phyloP scores from a whole-genome alignment of 805 yeast genomes.

The Metschnikowia lachancei region DNA sequence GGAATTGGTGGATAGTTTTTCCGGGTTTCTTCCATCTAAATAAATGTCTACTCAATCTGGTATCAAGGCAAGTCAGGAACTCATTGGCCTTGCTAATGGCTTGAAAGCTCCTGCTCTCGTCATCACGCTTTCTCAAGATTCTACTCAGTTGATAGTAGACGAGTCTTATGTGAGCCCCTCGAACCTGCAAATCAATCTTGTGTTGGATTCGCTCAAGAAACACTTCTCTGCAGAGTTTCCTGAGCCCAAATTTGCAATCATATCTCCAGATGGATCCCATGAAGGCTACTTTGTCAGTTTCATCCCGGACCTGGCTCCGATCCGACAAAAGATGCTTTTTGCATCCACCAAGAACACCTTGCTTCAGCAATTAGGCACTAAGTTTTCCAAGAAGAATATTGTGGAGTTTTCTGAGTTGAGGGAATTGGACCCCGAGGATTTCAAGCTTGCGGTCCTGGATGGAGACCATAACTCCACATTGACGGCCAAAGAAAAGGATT shows the following conservation, averaged over 20 bases:
- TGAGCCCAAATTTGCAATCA: constrained; percentile 35
- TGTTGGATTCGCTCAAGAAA: constrained; percentile 23
- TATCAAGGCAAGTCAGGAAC: constrained; percentile 38
- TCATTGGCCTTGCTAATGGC: constrained; percentile 44
- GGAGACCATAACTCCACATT: constrained; percentile 42
- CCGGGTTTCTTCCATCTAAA: too few relatives aligned
- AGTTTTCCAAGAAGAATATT: constrained; percentile 41
- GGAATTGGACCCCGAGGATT: constrained; percentile 53
- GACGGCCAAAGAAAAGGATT: constrained; percentile 56
- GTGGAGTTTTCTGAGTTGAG: constrained; percentile 54
- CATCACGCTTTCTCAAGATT: constrained; percentile 33
- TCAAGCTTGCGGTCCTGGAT: constrained; percentile 25
- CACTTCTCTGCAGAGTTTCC: constrained; percentile 30
- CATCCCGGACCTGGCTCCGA: constrained; percentile 83
- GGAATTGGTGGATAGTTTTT: too few relatives aligned
- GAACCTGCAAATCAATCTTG: constrained; percentile 13
- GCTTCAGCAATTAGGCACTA: constrained; percentile 69
- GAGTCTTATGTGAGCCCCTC: constrained; percentile 17
- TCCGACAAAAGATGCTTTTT: constrained; percentile 85
- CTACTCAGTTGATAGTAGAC: constrained; percentile 35
- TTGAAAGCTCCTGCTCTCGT: constrained; percentile 31
- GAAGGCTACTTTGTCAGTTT: constrained; percentile 61
- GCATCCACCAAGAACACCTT: constrained; percentile 85
- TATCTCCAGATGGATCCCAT: constrained; percentile 18
- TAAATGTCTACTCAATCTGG: constrained; percentile 46